phyloP scores from a whole-genome alignment of 2,329 filamentous ascomycete species.

The Zasmidium cellare region DNA sequence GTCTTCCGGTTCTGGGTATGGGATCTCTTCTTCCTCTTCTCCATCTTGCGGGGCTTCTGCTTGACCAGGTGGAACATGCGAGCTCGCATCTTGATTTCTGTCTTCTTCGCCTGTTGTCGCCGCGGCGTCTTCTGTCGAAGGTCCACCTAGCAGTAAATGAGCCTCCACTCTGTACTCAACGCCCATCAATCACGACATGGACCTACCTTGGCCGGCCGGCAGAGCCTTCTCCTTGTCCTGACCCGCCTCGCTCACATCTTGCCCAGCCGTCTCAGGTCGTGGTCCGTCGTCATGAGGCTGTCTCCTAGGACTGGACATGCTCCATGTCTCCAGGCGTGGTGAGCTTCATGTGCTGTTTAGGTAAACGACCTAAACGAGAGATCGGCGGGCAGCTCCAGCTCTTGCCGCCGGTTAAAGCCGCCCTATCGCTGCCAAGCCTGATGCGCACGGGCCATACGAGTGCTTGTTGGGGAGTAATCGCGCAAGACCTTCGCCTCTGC shows the following conservation, averaged over 20 bases:
- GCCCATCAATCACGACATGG: not conserved
- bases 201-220: slow-evolving; percentile 1
- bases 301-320: slow-evolving; percentile 7
- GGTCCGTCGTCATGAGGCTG: not conserved
- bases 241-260: not conserved
- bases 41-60: slow-evolving; percentile 9
- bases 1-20: slow-evolving; percentile 22
- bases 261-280: not conserved
- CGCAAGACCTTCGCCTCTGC: not conserved
- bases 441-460: not conserved
- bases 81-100: not conserved
- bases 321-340: slow-evolving; percentile 4
- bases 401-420: too few relatives aligned
- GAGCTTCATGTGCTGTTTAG: not conserved
- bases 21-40: slow-evolving; percentile 16
- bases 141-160: not conserved
- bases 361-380: not conserved
- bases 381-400: too few relatives aligned
- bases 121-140: not conserved
- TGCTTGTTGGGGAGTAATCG: too few relatives aligned
- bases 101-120: not conserved
- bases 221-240: not conserved
- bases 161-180: not conserved
- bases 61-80: not conserved
- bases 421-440: not conserved